Conservation (phyloP, 805 yeast genomes). For the Candida fluviatilis region DNA sequence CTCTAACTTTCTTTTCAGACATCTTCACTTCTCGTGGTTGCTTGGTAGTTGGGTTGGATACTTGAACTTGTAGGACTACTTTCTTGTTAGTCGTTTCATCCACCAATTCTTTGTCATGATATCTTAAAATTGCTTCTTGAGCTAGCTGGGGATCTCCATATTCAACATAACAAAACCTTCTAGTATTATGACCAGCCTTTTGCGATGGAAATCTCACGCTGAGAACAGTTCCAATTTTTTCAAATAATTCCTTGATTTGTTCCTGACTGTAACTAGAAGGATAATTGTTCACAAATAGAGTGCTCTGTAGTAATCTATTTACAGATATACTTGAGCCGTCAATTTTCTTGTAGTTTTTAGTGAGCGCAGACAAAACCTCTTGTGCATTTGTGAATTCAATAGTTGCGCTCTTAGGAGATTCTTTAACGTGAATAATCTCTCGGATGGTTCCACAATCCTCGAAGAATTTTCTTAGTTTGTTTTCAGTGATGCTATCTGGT, state of each 20-base stretch:
- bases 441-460: conserved; percentile 56
- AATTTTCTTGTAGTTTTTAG: conserved; percentile 51
- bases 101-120: conserved; percentile 36
- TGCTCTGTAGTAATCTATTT: conserved; percentile 39
- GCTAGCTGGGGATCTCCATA: conserved; percentile 43
- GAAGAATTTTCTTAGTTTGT: conserved; percentile 42
- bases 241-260: conserved; percentile 39
- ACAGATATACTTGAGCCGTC: conserved; percentile 44
- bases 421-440: conserved; percentile 22
- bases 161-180: conserved; percentile 76
- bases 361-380: conserved; percentile 54
- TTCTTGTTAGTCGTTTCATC: conserved; percentile 20
- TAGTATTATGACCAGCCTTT: conserved; percentile 40
- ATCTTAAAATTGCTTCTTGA: conserved; percentile 31
- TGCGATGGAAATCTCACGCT: conserved; percentile 65
- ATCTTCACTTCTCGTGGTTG: conserved; percentile 38
- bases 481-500: conserved; percentile 35
- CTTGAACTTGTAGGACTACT: conserved; percentile 48
- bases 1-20: conserved; percentile 53
- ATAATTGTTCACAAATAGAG: conserved; percentile 72
- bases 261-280: conserved; percentile 50
- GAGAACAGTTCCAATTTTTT: conserved; percentile 35
- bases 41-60: conserved; percentile 55
- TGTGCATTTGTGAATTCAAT: conserved; percentile 51
- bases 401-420: conserved; percentile 37